Conservation (phyloP, 305 asterid genomes). For the Rubia occidens region DNA sequence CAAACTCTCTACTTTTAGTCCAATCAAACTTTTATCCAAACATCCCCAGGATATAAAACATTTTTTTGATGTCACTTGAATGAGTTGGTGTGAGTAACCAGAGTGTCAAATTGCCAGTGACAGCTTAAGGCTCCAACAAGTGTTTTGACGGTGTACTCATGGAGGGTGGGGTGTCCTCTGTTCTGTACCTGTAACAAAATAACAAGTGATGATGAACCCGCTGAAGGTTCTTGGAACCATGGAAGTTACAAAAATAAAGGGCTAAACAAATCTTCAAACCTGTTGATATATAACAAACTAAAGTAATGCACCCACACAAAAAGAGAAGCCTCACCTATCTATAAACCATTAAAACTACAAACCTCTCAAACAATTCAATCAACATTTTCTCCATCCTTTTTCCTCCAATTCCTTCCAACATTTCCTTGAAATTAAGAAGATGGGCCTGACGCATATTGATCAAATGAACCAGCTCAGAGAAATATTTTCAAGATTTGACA, state of each 20-base stretch:
- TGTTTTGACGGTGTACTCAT: background rate
- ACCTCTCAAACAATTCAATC: background rate
- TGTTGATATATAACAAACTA: constrained; percentile 7
- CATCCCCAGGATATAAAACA: background rate
- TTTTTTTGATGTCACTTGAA: background rate
- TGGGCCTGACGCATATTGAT: constrained; percentile 27
- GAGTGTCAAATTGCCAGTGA: constrained; percentile 5
- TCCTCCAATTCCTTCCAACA: background rate
- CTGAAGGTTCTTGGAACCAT: constrained; percentile 19
- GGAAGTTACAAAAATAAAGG: background rate
- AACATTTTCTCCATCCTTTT: background rate
- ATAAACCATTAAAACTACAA: constrained; percentile 12
- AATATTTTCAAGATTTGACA: constrained; percentile 49
- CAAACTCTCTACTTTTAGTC: no score
- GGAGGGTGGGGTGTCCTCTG: constrained; percentile 4
- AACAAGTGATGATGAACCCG: background rate
- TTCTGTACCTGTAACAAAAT: background rate
- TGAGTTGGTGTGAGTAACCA: constrained; percentile 1
- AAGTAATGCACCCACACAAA: constrained; percentile 21
- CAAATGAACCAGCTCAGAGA: constrained; percentile 37
- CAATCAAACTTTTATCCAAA: no score
- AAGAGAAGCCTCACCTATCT: background rate
- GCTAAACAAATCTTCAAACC: background rate
- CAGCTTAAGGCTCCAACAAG: no score
- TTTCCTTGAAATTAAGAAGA: background rate